phyloP scores from a whole-genome alignment of 2,329 filamentous ascomycete genomes.

The Paracoccidioides brasiliensis region DNA sequence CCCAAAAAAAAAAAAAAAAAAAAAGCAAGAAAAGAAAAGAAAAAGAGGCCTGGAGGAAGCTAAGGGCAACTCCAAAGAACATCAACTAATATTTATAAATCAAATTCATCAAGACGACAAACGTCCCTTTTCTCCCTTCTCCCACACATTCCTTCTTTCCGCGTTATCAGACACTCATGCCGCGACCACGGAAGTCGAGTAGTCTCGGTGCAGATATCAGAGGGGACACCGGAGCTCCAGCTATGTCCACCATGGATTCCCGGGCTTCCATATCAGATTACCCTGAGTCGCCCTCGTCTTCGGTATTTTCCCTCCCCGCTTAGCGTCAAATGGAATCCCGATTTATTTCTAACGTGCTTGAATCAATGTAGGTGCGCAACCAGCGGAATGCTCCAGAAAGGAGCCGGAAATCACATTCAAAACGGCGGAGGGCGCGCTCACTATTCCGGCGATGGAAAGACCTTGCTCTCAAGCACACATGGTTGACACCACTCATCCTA shows the following conservation, averaged over 20 bases:
- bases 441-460: constrained; percentile 32
- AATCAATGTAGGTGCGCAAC: constrained; percentile 13
- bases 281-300: constrained; percentile 5
- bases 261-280: constrained; percentile 17
- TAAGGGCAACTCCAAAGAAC: too few species aligned
- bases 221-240: constrained; percentile 34
- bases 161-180: constrained; percentile 16
- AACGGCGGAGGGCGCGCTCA: constrained; percentile 33
- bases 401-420: constrained; percentile 25
- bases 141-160: background rate
- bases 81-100: too few species aligned
- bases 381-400: constrained; percentile 15
- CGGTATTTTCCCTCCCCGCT: constrained; percentile 3
- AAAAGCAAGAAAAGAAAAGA: background rate
- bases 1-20: background rate
- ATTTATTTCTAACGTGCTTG: constrained; percentile 7
- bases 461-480: constrained; percentile 40
- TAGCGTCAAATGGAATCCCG: background rate
- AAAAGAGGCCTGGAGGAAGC: background rate
- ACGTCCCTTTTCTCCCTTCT: background rate
- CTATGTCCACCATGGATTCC: constrained; percentile 33
- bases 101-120: too few species aligned
- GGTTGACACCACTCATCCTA: constrained; percentile 56
- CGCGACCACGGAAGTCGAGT: constrained; percentile 31
- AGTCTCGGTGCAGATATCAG: constrained; percentile 35